Evolutionary conservation across 805 yeast species (phyloP).

Genomic region (Saccharomyces paradoxus): DNA sequence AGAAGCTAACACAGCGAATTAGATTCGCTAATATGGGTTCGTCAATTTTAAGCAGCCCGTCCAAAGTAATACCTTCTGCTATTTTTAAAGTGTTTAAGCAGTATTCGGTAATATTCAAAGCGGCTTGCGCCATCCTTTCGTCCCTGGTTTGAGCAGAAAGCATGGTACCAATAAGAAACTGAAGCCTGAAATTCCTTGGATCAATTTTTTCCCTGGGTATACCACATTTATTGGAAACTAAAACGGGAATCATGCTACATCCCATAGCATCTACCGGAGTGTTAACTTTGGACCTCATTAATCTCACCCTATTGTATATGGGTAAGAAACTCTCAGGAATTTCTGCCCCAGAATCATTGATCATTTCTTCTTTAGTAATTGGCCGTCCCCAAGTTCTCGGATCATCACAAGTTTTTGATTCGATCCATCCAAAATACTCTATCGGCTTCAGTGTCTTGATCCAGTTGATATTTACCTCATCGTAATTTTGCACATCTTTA

Average conservation of each 20-base stretch:
- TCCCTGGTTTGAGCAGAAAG: slow-evolving; percentile 89
- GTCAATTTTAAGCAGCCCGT: slow-evolving; percentile 42
- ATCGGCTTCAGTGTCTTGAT: slow-evolving; percentile 22
- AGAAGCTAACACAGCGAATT: slow-evolving; percentile 83
- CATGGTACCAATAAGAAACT: slow-evolving; percentile 72
- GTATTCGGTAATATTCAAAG: slow-evolving; percentile 48
- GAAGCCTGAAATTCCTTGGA: slow-evolving; percentile 49
- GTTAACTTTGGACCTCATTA: slow-evolving; percentile 55
- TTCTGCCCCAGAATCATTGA: slow-evolving; percentile 1
- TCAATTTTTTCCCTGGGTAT: slow-evolving; percentile 19
- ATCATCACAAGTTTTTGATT: slow-evolving; percentile 21
- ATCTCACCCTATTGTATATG: slow-evolving; percentile 51
- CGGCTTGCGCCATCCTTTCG: slow-evolving; percentile 70
- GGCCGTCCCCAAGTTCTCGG: slow-evolving; percentile 17
- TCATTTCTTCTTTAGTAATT: slow-evolving; percentile 1
- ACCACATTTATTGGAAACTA: slow-evolving; percentile 27
- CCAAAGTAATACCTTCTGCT: slow-evolving; percentile 47
- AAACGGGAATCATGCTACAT: slow-evolving; percentile 52
- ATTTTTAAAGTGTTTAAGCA: slow-evolving; percentile 34
- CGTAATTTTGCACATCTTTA: not conserved
- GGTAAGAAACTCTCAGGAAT: slow-evolving; percentile 44
- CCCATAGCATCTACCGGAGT: slow-evolving; percentile 91
- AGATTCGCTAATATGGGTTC: slow-evolving; percentile 53
- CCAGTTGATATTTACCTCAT: slow-evolving; percentile 17
- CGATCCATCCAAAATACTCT: slow-evolving; percentile 23